Evolutionary conservation across 2,329 filamentous ascomycete species (phyloP).

Genomic region (Pezicula neosporulosa): DNA sequence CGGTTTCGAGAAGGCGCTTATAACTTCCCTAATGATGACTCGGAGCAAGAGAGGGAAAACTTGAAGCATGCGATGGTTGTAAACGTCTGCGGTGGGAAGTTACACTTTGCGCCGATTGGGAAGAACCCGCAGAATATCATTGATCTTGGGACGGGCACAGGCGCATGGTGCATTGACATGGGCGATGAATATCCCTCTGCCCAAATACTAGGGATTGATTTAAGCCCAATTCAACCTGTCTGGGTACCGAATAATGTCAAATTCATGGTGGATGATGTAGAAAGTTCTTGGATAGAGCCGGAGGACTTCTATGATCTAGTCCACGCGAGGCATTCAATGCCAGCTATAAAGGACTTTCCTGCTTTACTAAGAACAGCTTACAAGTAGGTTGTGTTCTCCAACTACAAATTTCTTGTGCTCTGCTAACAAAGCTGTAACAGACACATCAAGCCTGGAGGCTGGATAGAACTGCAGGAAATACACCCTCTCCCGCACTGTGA

Average conservation of each 20-base stretch:
- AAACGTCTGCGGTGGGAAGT: constrained; percentile 3
- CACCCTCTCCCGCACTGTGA: too few species aligned
- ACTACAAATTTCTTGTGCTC: too few species aligned
- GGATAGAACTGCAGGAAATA: too few species aligned
- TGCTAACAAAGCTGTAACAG: too few species aligned
- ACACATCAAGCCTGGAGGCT: too few species aligned
- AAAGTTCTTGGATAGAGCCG: constrained; percentile 37
- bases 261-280: constrained; percentile 47
- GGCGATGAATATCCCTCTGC: constrained; percentile 23
- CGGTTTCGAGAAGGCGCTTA: constrained; percentile 51
- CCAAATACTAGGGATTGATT: constrained; percentile 31
- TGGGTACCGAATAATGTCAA: constrained; percentile 44
- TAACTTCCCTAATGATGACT: constrained; percentile 57
- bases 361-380: too few species aligned
- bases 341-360: too few species aligned
- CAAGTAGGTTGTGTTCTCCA: too few species aligned
- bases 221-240: constrained; percentile 38
- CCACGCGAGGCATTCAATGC: too few species aligned
- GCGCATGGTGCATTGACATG: constrained; percentile 25
- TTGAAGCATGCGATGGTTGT: constrained; percentile 51
- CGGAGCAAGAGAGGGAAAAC: constrained; percentile 55
- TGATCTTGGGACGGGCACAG: too few species aligned
- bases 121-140: too few species aligned
- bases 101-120: constrained; percentile 14
- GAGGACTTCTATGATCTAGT: too few species aligned